These are phyloP conservation scores for Solanum chilense DNA, from an alignment of 257 asterid species.

Conservation along the genomic window DNA sequence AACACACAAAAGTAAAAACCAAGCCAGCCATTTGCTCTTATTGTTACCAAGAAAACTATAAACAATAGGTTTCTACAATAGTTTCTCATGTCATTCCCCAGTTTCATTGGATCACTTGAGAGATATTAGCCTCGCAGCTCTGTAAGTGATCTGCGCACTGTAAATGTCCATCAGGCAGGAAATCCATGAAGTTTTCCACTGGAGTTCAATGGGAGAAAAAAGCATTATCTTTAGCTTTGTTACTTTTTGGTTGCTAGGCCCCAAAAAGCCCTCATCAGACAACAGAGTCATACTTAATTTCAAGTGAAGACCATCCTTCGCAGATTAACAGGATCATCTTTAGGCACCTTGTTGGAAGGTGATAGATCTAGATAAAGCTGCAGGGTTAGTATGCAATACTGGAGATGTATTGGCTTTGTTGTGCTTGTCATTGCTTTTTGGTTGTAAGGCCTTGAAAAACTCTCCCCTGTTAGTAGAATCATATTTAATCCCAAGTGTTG, in stretches of 20 bases:
- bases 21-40: constrained; percentile 1
- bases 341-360: constrained; percentile 46
- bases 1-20: constrained; percentile 8
- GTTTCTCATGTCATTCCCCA: not conserved
- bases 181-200: not conserved
- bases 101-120: not conserved
- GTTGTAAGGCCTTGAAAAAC: constrained; percentile 55
- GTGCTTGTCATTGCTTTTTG: constrained; percentile 28
- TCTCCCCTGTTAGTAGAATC: constrained; percentile 34
- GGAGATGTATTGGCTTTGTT: constrained; percentile 9
- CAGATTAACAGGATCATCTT: constrained; percentile 63
- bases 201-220: not conserved
- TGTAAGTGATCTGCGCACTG: not conserved
- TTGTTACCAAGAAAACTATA: not conserved
- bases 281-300: constrained; percentile 37
- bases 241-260: constrained; percentile 43
- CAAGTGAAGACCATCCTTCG: constrained; percentile 59
- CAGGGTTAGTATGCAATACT: constrained; percentile 62
- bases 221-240: constrained; percentile 4
- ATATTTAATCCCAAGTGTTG: constrained; percentile 64
- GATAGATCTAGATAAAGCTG: constrained; percentile 66
- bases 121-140: not conserved
- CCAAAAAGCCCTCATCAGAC: constrained; percentile 42
- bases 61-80: not conserved
- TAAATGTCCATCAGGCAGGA: not conserved